phyloP scores from a whole-genome alignment of 805 yeast genomes.

The Metschnikowia cubensis region DNA sequence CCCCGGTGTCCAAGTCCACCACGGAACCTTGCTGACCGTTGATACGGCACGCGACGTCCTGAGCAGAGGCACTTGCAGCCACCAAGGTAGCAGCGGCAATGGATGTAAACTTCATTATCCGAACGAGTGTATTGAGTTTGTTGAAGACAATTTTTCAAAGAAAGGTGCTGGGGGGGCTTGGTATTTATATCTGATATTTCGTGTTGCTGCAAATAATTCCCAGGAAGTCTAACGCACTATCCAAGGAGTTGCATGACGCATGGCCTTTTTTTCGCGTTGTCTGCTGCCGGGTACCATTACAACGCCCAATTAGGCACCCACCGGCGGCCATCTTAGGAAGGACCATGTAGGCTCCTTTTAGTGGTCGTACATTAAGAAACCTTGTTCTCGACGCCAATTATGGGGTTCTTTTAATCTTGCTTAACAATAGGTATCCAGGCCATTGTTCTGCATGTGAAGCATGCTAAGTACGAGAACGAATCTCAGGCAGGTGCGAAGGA shows the following conservation, averaged over 20 bases:
- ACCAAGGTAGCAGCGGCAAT: conserved; percentile 20
- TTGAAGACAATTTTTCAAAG: not conserved
- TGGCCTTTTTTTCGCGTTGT: not conserved
- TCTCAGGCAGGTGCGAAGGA: not conserved
- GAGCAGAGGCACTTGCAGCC: conserved; percentile 25
- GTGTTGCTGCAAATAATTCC: not conserved
- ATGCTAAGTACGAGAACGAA: not conserved
- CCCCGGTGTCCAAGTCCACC: conserved; percentile 40
- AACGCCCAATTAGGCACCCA: not conserved
- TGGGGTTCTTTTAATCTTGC: not conserved
- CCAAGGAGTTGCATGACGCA: not conserved
- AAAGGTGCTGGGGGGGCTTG: not conserved
- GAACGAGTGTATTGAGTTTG: conserved; percentile 12
- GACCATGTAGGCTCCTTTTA: too few species aligned
- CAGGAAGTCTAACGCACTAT: not conserved
- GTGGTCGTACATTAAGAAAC: too few species aligned
- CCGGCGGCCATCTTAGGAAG: not conserved
- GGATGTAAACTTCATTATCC: conserved; percentile 18
- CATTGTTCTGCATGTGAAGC: not conserved
- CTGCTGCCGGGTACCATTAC: not conserved
- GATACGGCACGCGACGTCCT: conserved; percentile 36
- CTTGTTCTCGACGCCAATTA: too few species aligned
- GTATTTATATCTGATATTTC: not conserved
- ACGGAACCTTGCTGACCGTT: conserved; percentile 30
- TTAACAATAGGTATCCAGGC: not conserved